phyloP scores from a whole-genome alignment of 2,329 filamentous ascomycete genomes.

The Botryotinia narcissicola region DNA sequence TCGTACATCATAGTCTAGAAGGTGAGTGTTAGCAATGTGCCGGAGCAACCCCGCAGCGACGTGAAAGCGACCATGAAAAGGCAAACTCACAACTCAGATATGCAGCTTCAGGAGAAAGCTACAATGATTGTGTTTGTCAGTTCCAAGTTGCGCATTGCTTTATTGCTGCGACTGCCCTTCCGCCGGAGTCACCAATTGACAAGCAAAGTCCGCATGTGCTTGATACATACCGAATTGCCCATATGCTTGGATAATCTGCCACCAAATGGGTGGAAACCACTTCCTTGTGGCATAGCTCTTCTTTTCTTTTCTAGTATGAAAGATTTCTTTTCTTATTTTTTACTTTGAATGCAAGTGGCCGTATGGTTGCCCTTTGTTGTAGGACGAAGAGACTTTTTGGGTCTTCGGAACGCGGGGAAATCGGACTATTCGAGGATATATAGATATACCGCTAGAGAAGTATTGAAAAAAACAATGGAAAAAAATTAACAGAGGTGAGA shows the following conservation, averaged over 20 bases:
- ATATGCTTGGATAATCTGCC: constrained; percentile 51
- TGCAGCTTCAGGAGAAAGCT: constrained; percentile 62
- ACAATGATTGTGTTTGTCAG: background rate
- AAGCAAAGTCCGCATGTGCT: background rate
- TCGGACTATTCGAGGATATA: background rate
- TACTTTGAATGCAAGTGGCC: background rate
- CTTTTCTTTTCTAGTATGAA: background rate
- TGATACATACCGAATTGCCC: constrained; percentile 45
- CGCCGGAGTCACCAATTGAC: background rate
- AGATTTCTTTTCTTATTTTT: background rate
- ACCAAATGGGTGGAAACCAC: constrained; percentile 53
- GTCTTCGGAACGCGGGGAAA: constrained; percentile 14
- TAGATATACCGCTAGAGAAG: background rate
- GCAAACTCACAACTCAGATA: constrained; percentile 65
- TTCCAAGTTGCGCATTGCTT: background rate
- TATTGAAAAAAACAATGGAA: background rate
- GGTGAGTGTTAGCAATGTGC: constrained; percentile 22
- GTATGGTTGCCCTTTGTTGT: background rate
- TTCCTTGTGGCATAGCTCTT: constrained; percentile 25
- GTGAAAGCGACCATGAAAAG: background rate
- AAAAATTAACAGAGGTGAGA: background rate
- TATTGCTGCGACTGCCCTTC: background rate
- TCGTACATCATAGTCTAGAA: constrained; percentile 61
- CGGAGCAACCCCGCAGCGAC: background rate
- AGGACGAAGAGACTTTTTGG: background rate